These are phyloP conservation scores for Hemileccinum impolitum DNA, from an alignment of 768 basidiomycete genomes.

Conservation along the genomic window DNA sequence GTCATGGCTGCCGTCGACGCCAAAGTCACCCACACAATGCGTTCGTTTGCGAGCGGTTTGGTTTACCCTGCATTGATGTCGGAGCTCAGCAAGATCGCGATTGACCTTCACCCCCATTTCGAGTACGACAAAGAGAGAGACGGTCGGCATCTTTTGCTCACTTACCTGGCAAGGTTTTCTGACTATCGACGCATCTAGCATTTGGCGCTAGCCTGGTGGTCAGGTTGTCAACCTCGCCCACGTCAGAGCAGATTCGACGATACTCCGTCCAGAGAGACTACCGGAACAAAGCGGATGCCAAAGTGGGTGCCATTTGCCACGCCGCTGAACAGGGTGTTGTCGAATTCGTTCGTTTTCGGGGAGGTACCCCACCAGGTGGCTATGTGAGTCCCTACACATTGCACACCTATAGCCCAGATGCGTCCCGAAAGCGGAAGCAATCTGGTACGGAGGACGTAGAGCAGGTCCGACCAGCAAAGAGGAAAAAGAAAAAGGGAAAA, in stretches of 20 bases:
- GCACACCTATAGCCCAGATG: conserved; percentile 24
- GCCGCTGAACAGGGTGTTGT: conserved; percentile 56
- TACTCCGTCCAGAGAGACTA: conserved; percentile 51
- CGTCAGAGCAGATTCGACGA: conserved; percentile 35
- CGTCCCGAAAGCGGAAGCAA: conserved; percentile 37
- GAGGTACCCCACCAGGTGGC: conserved; percentile 38
- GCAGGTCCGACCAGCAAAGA: conserved; percentile 21
- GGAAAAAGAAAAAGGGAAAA: conserved; percentile 28
- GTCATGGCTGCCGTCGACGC: conserved; percentile 42
- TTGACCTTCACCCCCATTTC: conserved; percentile 38
- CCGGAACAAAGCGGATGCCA: conserved; percentile 59
- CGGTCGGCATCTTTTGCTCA: conserved; percentile 36
- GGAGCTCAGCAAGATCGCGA: conserved; percentile 45
- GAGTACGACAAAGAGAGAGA: conserved; percentile 45
- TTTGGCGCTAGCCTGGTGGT: conserved; percentile 52
- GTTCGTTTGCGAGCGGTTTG: conserved; percentile 42
- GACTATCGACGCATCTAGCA: conserved; percentile 35
- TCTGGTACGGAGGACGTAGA: conserved; percentile 20
- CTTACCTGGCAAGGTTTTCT: not conserved
- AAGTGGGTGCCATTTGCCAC: conserved; percentile 47
- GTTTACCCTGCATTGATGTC: conserved; percentile 42
- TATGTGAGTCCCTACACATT: conserved; percentile 38
- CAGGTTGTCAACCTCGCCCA: conserved; percentile 33
- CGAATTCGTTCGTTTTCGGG: conserved; percentile 58
- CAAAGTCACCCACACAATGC: conserved; percentile 44